Conservation (phyloP, 441 rosid genomes). For the Manihot esculenta region DNA sequence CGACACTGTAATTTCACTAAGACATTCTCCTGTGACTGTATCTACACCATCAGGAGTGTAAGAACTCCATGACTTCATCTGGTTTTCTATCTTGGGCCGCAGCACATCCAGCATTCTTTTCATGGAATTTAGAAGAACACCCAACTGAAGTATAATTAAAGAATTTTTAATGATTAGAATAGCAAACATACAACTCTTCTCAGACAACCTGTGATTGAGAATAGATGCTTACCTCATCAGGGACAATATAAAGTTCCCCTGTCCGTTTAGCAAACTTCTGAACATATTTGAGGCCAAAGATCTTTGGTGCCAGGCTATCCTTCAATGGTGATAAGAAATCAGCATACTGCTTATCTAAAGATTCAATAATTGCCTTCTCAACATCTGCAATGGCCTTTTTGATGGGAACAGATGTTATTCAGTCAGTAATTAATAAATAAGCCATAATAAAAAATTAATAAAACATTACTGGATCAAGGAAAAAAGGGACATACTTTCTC, state of each 20-base stretch:
- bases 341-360: conserved; percentile 79
- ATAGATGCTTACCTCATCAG: conserved; percentile 68
- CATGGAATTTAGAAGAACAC: conserved; percentile 81
- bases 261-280: conserved; percentile 82
- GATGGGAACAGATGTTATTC: conserved; percentile 4
- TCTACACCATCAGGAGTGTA: conserved; percentile 60
- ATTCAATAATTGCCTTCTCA: conserved; percentile 76
- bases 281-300: conserved; percentile 79
- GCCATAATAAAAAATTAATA: background rate
- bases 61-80: conserved; percentile 71
- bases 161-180: background rate
- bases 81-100: conserved; percentile 65
- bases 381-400: conserved; percentile 81
- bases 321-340: conserved; percentile 78
- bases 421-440: conserved; percentile 4
- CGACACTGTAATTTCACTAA: conserved; percentile 89
- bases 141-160: conserved; percentile 50
- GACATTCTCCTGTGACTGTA: conserved; percentile 75
- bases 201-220: conserved; percentile 12
- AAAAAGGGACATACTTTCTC: conserved; percentile 60
- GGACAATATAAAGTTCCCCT: conserved; percentile 56
- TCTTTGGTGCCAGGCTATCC: conserved; percentile 62
- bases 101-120: conserved; percentile 72
- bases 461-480: background rate
- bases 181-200: background rate